These are phyloP conservation scores for Aspergillus costaricaensis DNA, from an alignment of 2,329 filamentous ascomycete species.

Conservation along the genomic window DNA sequence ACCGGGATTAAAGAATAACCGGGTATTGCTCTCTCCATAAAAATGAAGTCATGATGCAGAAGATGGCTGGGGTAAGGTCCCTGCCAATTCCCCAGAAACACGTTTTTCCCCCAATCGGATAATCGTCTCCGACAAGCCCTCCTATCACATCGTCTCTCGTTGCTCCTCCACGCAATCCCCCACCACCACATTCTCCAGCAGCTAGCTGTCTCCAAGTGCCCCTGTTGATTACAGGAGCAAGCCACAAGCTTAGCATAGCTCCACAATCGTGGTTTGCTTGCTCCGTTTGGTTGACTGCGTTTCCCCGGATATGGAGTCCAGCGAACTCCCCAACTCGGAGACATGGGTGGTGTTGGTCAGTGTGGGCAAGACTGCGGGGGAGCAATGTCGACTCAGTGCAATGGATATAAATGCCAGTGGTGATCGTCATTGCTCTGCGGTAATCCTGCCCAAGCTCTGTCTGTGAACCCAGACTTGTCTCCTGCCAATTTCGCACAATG, in stretches of 20 bases:
- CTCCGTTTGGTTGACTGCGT: neutral
- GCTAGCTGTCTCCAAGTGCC: neutral
- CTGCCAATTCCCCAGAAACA: neutral
- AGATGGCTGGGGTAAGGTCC: neutral
- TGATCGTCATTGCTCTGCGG: neutral
- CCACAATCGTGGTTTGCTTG: neutral
- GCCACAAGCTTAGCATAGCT: slow-evolving; percentile 1
- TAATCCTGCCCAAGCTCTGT: neutral
- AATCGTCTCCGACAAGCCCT: slow-evolving; percentile 4
- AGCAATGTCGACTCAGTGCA: neutral
- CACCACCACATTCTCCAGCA: neutral
- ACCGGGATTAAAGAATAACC: neutral
- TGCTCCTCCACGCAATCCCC: neutral
- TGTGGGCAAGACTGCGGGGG: neutral
- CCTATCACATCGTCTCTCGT: neutral
- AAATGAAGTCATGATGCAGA: slow-evolving; percentile 1
- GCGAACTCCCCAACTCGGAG: neutral
- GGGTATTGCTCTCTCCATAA: neutral
- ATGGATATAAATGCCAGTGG: neutral
- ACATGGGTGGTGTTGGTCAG: neutral
- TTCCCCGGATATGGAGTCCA: slow-evolving; percentile 2
- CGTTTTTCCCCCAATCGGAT: slow-evolving; percentile 11
- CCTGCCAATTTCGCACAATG: slow-evolving; percentile 21
- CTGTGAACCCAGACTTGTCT: neutral
- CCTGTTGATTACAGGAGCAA: neutral